Evolutionary conservation across 2,329 filamentous ascomycete genomes (phyloP).

Genomic region (Fusarium sp.): DNA sequence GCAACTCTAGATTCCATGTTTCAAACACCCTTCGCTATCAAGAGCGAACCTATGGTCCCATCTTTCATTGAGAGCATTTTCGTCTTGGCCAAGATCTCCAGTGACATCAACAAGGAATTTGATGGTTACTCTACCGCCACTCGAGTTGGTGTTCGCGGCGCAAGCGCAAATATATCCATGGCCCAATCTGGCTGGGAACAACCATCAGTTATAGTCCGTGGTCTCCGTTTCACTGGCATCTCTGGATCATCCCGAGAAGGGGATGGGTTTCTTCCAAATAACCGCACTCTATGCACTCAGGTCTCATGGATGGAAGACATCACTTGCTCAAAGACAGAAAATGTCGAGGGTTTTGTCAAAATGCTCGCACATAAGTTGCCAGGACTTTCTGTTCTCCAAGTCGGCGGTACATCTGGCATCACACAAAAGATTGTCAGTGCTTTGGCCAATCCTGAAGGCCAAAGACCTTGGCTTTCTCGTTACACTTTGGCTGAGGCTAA

Average conservation of each 20-base stretch:
- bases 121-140: constrained; percentile 52
- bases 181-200: constrained; percentile 43
- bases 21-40: constrained; percentile 59
- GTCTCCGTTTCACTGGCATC: constrained; percentile 54
- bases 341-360: constrained; percentile 41
- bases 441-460: constrained; percentile 35
- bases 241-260: constrained; percentile 35
- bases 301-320: constrained; percentile 57
- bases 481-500: constrained; percentile 43
- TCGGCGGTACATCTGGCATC: constrained; percentile 42
- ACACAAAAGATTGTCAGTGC: constrained; percentile 38
- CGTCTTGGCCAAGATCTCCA: constrained; percentile 51
- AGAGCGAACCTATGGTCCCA: constrained; percentile 58
- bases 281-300: constrained; percentile 58
- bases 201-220: constrained; percentile 54
- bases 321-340: constrained; percentile 31
- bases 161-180: constrained; percentile 55
- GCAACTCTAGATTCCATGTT: constrained; percentile 65
- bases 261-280: constrained; percentile 55
- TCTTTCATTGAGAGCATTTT: constrained; percentile 56
- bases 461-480: constrained; percentile 46
- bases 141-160: constrained; percentile 48
- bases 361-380: constrained; percentile 52
- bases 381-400: constrained; percentile 49
- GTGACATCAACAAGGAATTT: constrained; percentile 47